phyloP scores from a whole-genome alignment of 2,329 filamentous ascomycete genomes.

The Hypomyces perniciosus region DNA sequence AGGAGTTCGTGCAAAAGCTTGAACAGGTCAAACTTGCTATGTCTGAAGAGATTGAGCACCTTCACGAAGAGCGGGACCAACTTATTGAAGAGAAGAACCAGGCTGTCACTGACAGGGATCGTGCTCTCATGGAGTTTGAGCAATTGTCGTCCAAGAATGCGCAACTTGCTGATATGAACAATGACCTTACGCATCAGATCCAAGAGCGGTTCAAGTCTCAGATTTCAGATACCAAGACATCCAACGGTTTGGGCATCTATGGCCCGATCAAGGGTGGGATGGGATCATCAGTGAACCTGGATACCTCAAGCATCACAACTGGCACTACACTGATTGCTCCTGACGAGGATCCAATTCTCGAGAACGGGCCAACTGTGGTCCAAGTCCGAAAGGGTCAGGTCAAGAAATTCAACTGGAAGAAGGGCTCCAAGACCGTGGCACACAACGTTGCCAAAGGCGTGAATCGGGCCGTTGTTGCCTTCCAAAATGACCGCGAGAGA shows the following conservation, averaged over 20 bases:
- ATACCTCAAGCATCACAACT: constrained; percentile 49
- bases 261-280: constrained; percentile 45
- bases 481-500: constrained; percentile 54
- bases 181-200: constrained; percentile 88
- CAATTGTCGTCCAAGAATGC: constrained; percentile 91
- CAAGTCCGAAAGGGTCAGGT: constrained; percentile 91
- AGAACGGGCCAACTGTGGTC: constrained; percentile 81
- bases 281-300: constrained; percentile 46
- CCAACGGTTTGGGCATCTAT: constrained; percentile 54
- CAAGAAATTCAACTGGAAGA: constrained; percentile 99
- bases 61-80: constrained; percentile 68
- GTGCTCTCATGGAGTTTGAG: constrained; percentile 91
- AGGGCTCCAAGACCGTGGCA: constrained; percentile 85
- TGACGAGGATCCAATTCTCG: constrained; percentile 62
- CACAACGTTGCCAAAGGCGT: constrained; percentile 93
- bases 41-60: constrained; percentile 51
- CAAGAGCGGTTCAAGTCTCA: constrained; percentile 88
- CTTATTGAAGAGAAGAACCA: constrained; percentile 79
- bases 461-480: constrained; percentile 80
- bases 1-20: constrained; percentile 76
- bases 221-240: constrained; percentile 44
- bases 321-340: constrained; percentile 53
- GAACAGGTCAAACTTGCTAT: constrained; percentile 56
- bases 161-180: constrained; percentile 91
- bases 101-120: constrained; percentile 79